phyloP scores from a whole-genome alignment of 495 filamentous ascomycete species.

The Penicilliopsis zonata region DNA sequence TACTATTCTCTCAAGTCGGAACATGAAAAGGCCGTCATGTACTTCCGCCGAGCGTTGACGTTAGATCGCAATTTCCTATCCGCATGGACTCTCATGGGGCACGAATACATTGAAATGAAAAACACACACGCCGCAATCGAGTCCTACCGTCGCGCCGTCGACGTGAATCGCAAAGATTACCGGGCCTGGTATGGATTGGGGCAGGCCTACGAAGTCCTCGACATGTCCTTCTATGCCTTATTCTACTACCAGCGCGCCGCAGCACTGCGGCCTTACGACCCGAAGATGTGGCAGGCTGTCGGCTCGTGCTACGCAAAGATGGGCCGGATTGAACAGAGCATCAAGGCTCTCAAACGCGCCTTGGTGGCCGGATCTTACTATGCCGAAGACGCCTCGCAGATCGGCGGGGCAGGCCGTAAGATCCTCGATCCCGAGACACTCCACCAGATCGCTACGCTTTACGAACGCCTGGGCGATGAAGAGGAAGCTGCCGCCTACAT shows the following conservation, averaged over 20 bases:
- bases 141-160: slow-evolving; percentile 89
- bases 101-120: slow-evolving; percentile 98
- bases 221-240: slow-evolving; percentile 92
- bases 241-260: slow-evolving; percentile 98
- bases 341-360: slow-evolving; percentile 89
- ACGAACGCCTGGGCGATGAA: slow-evolving; percentile 63
- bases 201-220: slow-evolving; percentile 93
- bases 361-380: slow-evolving; percentile 74
- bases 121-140: slow-evolving; percentile 99
- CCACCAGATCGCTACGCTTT: slow-evolving; percentile 78
- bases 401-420: slow-evolving; percentile 20
- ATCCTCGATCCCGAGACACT: slow-evolving; percentile 84
- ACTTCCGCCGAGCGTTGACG: slow-evolving; percentile 93
- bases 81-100: slow-evolving; percentile 98
- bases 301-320: slow-evolving; percentile 84
- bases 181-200: slow-evolving; percentile 97
- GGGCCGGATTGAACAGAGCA: slow-evolving; percentile 68
- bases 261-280: slow-evolving; percentile 78
- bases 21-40: slow-evolving; percentile 96
- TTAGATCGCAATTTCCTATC: slow-evolving; percentile 85
- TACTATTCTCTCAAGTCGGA: slow-evolving; percentile 89
- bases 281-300: slow-evolving; percentile 98
- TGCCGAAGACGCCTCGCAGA: slow-evolving; percentile 37
- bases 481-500: slow-evolving; percentile 83
- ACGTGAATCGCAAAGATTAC: slow-evolving; percentile 93